phyloP scores from a whole-genome alignment of 106 monocot species.

The Acanthochlamys bracteata region DNA sequence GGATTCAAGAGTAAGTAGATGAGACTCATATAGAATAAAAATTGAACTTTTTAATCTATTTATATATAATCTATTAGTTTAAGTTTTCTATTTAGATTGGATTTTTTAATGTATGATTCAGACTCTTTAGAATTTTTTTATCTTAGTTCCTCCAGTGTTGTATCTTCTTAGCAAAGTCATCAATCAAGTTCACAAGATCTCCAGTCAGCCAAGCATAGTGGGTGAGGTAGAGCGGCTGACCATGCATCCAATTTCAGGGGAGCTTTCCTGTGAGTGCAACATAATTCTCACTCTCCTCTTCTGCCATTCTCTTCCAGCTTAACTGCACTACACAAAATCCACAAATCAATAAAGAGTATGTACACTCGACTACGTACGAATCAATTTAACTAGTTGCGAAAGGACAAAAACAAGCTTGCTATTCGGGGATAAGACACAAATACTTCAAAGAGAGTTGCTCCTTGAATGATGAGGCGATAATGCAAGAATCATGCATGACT shows the following conservation, averaged over 20 bases:
- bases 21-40: too few relatives aligned
- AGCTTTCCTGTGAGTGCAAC: conserved; percentile 71
- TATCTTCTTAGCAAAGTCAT: too few relatives aligned
- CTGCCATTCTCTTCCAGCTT: conserved; percentile 64
- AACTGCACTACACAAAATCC: conserved; percentile 34
- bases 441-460: too few relatives aligned
- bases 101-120: too few relatives aligned
- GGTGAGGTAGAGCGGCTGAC: conserved; percentile 48
- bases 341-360: background rate
- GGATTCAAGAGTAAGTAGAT: too few relatives aligned
- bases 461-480: too few relatives aligned
- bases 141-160: too few relatives aligned
- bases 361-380: background rate
- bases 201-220: conserved; percentile 57
- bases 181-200: conserved; percentile 31
- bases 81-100: too few relatives aligned
- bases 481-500: too few relatives aligned
- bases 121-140: too few relatives aligned
- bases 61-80: too few relatives aligned
- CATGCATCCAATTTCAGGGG: conserved; percentile 68
- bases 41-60: too few relatives aligned
- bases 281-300: conserved; percentile 65
- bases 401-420: background rate
- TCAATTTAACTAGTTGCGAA: background rate
- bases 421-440: background rate